phyloP scores from a whole-genome alignment of 108 stramenopile species.

The Conticribra weissflogii region DNA sequence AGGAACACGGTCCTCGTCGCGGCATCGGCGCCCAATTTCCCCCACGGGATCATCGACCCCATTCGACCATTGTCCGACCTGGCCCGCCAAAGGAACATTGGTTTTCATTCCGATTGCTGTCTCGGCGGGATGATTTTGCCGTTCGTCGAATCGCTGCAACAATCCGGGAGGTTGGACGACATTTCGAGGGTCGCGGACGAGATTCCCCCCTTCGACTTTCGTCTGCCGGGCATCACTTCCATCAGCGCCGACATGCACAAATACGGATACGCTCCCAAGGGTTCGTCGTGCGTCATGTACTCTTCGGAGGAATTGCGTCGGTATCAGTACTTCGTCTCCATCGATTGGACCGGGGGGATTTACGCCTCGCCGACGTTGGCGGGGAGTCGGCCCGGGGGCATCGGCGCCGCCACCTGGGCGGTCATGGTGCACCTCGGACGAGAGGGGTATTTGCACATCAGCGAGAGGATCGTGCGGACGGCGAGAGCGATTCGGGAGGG shows the following conservation, averaged over 20 bases:
- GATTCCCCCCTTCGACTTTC: slow-evolving; percentile 79
- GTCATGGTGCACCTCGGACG: slow-evolving; percentile 75
- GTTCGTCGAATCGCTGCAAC: slow-evolving; percentile 61
- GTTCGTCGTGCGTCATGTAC: slow-evolving; percentile 85
- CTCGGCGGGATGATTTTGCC: slow-evolving; percentile 90
- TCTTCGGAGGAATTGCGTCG: slow-evolving; percentile 45
- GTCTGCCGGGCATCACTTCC: slow-evolving; percentile 78
- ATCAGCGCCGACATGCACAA: slow-evolving; percentile 93
- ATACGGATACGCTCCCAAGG: slow-evolving; percentile 91
- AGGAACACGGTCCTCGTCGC: slow-evolving; percentile 87
- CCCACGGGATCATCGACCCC: slow-evolving; percentile 87
- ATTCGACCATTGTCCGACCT: slow-evolving; percentile 54
- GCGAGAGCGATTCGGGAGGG: slow-evolving; percentile 55
- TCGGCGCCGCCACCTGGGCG: slow-evolving; percentile 87
- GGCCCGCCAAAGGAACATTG: slow-evolving; percentile 62
- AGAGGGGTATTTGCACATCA: slow-evolving; percentile 65
- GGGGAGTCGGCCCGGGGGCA: slow-evolving; percentile 79
- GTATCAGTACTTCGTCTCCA: slow-evolving; percentile 57
- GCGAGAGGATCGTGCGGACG: slow-evolving; percentile 63
- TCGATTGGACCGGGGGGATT: slow-evolving; percentile 87
- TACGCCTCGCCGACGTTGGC: slow-evolving; percentile 89
- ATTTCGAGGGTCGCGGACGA: not conserved
- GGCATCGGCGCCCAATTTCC: slow-evolving; percentile 81
- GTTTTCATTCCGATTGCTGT: slow-evolving; percentile 93
- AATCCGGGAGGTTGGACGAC: slow-evolving; percentile 12